Evolutionary conservation across 2,329 filamentous ascomycete genomes (phyloP), one percentile per base, ranked within the genome.

Genomic region (Epicoccum nigrum): DNA sequence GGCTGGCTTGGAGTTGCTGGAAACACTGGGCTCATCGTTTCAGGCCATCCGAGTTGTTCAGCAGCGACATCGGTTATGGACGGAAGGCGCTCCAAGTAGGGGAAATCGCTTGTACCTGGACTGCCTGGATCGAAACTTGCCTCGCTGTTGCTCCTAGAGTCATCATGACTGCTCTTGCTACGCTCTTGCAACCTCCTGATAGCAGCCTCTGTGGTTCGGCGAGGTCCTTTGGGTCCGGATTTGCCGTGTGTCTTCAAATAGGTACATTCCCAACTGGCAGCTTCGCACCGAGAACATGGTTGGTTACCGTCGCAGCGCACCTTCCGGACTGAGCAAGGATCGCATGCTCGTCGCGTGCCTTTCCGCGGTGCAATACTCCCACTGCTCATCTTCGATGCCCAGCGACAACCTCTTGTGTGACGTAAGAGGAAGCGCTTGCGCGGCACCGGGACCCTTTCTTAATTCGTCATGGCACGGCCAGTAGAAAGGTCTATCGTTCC

Each of bases 181-280:
- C 63, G 58, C 38, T 71, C 58, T 49, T 72, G 69, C 19, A 72
- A 54, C 35, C 67, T 62, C 38, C 62, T 60, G 33, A 72, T 72
- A 13, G 68, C 68, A 17, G 68, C 68, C 45, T 70, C 68, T 2
- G 69, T 72, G 3, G 65, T 70, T 37, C 69, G 58, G 7, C 69
- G 63, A 21, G 69, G 69, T 38, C 69, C 69, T 45, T 72, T 72
- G 9, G 69, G 69, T 16, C 69, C 69, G 21, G 67, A 70, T 49
- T 72, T 72, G 8, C 67, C 67, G 45, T 71, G 69, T 3, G 66
- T 70, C 45, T 72, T 72, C 32, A 72, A 59, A 51, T 69, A 72
- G 20, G 69, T 72, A 50, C 69, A 72, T 34, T 69, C 68, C 68
- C 67, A 72, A n/a, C 63, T 66, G 23, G 68, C 68, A 15, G 67